phyloP scores from a whole-genome alignment of 495 filamentous ascomycete genomes.

The Parachaetomium inaequale region DNA sequence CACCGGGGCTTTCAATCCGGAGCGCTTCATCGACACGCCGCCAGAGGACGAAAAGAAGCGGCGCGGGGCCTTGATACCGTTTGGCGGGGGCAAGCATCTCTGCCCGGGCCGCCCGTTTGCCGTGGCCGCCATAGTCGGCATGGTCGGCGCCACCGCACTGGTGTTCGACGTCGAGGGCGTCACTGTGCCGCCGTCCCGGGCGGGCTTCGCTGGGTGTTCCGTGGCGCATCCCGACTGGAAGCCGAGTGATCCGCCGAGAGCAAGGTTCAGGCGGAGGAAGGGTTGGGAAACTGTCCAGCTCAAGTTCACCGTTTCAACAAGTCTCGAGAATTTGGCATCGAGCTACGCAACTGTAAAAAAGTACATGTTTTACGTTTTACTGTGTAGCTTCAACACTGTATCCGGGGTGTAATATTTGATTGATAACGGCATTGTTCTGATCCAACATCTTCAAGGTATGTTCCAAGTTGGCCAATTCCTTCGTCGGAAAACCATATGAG shows the following conservation, averaged over 20 bases:
- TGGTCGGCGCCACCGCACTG: constrained; percentile 34
- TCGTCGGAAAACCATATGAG: background rate
- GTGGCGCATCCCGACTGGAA: constrained; percentile 5
- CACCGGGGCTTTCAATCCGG: constrained; percentile 28
- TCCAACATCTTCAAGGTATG: background rate
- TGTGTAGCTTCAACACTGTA: too few species aligned
- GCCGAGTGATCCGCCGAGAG: background rate
- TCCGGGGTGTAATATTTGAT: too few species aligned
- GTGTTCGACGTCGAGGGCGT: constrained; percentile 37
- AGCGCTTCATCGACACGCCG: constrained; percentile 30
- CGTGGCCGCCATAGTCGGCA: constrained; percentile 37
- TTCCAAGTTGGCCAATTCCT: too few species aligned
- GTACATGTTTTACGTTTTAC: too few species aligned
- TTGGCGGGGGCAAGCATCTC: constrained; percentile 44
- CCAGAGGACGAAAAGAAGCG: constrained; percentile 23
- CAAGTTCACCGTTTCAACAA: constrained; percentile 16
- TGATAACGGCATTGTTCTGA: too few species aligned
- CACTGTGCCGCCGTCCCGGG: background rate
- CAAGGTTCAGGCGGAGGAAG: constrained; percentile 18
- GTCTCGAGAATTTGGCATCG: too few species aligned
- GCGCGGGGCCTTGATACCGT: constrained; percentile 33
- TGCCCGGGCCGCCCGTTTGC: constrained; percentile 49
- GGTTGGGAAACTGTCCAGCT: constrained; percentile 31
- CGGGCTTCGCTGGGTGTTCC: constrained; percentile 7
- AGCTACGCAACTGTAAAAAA: too few species aligned